Conservation (phyloP, 345 rosid species). For the Pelargonium nanum region DNA sequence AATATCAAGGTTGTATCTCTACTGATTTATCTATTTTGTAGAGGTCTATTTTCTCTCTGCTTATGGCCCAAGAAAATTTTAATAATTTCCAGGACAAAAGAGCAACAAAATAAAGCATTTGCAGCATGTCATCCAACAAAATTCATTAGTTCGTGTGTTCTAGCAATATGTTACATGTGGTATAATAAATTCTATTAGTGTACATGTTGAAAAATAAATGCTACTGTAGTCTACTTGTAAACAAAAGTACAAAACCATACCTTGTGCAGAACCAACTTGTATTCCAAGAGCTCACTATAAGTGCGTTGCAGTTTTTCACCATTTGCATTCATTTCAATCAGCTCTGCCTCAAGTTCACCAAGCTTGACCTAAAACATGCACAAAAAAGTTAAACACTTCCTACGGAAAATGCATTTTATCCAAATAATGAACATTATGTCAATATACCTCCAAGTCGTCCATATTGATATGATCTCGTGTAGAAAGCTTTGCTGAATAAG, state of each 20-base stretch:
- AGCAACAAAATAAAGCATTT: neutral
- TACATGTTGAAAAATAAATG: neutral
- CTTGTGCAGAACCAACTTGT: constrained; percentile 77
- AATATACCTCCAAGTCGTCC: constrained; percentile 71
- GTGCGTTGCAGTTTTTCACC: constrained; percentile 70
- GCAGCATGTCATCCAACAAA: neutral
- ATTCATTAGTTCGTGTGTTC: too few species aligned
- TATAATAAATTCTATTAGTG: neutral
- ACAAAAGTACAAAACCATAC: constrained; percentile 28
- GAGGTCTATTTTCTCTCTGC: neutral
- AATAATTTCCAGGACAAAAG: neutral
- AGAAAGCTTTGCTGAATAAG: constrained; percentile 30
- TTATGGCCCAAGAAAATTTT: neutral
- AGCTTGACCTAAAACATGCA: constrained; percentile 48
- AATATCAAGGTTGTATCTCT: neutral
- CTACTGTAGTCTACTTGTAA: neutral
- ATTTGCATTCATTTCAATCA: constrained; percentile 83
- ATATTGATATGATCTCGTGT: constrained; percentile 33
- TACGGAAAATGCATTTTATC: constrained; percentile 3
- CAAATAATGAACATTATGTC: neutral
- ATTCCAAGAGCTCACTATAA: constrained; percentile 74
- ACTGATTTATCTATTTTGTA: neutral
- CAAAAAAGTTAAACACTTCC: neutral
- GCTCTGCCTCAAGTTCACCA: constrained; percentile 90
- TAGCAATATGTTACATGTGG: too few species aligned